Conservation (phyloP, 1,284 basidiomycete genomes). For the Cutaneotrichosporon sp. region DNA sequence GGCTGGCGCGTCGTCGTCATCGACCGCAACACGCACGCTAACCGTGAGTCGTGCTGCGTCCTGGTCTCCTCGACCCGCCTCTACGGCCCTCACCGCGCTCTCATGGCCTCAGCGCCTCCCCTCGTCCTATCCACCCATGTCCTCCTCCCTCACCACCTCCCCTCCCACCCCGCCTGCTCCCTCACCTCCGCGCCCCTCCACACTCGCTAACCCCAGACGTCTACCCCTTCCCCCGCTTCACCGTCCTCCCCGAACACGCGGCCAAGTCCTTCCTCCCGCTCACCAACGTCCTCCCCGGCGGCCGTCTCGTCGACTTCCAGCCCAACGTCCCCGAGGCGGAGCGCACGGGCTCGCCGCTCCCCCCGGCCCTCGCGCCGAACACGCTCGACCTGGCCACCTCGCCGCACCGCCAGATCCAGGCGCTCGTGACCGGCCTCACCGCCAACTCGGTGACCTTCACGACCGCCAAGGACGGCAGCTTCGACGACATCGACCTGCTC, state of each 20-base stretch:
- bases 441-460: slow-evolving; percentile 58
- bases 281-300: slow-evolving; percentile 52
- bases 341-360: slow-evolving; percentile 6
- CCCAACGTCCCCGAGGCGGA: slow-evolving; percentile 1
- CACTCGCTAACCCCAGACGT: slow-evolving; percentile 46
- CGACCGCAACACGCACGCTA: slow-evolving; percentile 64
- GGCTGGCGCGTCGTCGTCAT: slow-evolving; percentile 67
- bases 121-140: no score
- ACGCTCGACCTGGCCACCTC: slow-evolving; percentile 25
- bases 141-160: slow-evolving; percentile 24
- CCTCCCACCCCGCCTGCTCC: slow-evolving; percentile 57
- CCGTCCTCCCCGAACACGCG: slow-evolving; percentile 54
- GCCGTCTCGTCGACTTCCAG: slow-evolving; percentile 12
- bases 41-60: slow-evolving; percentile 36
- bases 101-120: no score
- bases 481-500: slow-evolving; percentile 19
- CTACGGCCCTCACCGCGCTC: no score
- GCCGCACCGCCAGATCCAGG: slow-evolving; percentile 54
- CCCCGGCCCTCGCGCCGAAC: not conserved
- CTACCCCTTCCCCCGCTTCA: slow-evolving; percentile 57
- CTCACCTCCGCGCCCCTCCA: slow-evolving; percentile 54
- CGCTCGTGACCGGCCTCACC: slow-evolving; percentile 57
- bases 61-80: no score
- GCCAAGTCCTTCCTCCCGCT: slow-evolving; percentile 68
- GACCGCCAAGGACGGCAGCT: slow-evolving; percentile 26